These are phyloP conservation scores for Pseudonitzschia pungens DNA, from an alignment of 108 stramenopile genomes.

Conservation along the genomic window DNA sequence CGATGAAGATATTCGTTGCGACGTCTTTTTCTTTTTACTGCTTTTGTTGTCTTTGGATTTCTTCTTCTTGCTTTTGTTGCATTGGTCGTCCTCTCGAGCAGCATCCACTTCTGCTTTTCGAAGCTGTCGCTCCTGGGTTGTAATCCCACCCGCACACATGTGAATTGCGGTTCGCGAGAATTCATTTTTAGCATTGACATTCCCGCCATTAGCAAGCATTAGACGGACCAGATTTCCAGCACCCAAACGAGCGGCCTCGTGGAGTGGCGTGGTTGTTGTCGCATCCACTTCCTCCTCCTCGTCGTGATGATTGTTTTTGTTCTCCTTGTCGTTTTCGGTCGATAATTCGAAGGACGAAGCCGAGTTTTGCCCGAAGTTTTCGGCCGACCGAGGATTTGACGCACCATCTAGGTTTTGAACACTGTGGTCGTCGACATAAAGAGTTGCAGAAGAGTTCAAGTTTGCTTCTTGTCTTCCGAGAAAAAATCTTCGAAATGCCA, in stretches of 20 bases:
- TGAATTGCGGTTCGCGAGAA: slow-evolving; percentile 40
- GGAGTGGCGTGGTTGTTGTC: slow-evolving; percentile 47
- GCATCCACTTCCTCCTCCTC: background rate
- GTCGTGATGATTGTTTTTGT: background rate
- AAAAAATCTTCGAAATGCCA: slow-evolving; percentile 17
- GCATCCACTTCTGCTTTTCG: background rate
- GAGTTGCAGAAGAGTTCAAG: background rate
- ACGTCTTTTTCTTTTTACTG: background rate
- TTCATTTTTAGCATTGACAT: slow-evolving; percentile 44
- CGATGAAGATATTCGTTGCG: background rate
- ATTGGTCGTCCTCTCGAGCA: background rate
- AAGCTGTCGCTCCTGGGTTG: slow-evolving; percentile 21
- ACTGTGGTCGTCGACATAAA: background rate
- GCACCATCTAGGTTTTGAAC: background rate
- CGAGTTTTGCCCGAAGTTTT: background rate
- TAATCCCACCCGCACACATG: slow-evolving; percentile 43
- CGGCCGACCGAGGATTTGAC: too few species aligned
- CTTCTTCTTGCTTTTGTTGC: background rate
- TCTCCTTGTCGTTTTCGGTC: background rate
- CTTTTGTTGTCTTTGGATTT: background rate
- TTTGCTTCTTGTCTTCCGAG: background rate
- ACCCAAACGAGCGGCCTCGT: slow-evolving; percentile 58
- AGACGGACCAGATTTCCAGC: slow-evolving; percentile 28
- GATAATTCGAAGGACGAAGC: background rate
- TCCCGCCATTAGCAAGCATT: slow-evolving; percentile 31